Conservation (phyloP, 1,139 yeast species). For the Suhomyces guaymorum region DNA sequence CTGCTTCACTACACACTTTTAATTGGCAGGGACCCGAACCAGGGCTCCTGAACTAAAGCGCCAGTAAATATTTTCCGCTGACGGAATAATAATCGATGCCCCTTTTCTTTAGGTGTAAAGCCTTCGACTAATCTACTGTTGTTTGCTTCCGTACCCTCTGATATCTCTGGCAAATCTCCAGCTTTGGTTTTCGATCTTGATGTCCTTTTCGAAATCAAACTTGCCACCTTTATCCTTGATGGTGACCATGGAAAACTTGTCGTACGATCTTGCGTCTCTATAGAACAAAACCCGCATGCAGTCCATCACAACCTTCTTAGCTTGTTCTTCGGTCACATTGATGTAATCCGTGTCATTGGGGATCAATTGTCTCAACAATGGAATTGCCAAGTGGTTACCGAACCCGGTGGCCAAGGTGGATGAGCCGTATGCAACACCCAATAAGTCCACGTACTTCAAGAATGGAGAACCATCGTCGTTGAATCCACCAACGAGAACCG, state of each 20-base stretch:
- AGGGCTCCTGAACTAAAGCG: too few relatives aligned
- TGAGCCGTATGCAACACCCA: conserved; percentile 88
- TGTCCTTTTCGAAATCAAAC: conserved; percentile 63
- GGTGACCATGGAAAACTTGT: conserved; percentile 82
- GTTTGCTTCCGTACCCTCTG: conserved; percentile 81
- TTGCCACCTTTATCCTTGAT: conserved; percentile 51
- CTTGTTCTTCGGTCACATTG: conserved; percentile 70
- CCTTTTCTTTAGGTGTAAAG: too few relatives aligned
- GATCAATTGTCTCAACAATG: conserved; percentile 81
- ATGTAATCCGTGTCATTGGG: conserved; percentile 76
- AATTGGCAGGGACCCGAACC: too few relatives aligned
- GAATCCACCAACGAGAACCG: conserved; percentile 86
- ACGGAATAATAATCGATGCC: too few relatives aligned
- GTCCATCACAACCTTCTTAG: conserved; percentile 71
- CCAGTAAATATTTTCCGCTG: too few relatives aligned
- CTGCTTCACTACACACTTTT: too few relatives aligned
- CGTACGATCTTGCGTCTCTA: conserved; percentile 93
- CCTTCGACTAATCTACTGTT: too few relatives aligned
- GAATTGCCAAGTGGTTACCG: conserved; percentile 93
- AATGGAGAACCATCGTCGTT: conserved; percentile 68
- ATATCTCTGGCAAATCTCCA: conserved; percentile 93
- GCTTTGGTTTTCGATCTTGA: conserved; percentile 70
- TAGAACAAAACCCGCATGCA: conserved; percentile 94
- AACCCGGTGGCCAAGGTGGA: conserved; percentile 95
- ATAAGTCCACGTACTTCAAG: conserved; percentile 81